phyloP scores from a whole-genome alignment of 208 protist genomes.

The Crithidia expoeki region DNA sequence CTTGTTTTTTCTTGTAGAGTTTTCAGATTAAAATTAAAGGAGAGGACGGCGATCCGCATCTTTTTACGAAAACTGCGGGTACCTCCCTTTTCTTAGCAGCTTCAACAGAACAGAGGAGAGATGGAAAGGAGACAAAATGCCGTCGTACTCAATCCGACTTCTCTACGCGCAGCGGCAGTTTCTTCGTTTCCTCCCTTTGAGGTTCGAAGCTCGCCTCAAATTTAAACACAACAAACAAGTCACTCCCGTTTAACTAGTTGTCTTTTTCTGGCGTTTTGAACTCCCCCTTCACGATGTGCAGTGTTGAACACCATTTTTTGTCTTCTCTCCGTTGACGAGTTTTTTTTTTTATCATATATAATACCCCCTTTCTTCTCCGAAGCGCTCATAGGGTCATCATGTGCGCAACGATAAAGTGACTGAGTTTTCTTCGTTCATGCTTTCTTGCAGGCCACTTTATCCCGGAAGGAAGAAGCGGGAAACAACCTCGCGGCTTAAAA shows the following conservation, averaged over 20 bases:
- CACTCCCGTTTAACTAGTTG: neutral
- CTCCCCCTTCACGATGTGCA: neutral
- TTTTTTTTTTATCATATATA: slow-evolving; percentile 5
- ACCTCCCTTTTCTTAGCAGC: no score
- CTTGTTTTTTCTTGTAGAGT: no score
- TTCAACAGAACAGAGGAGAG: no score
- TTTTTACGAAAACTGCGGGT: no score
- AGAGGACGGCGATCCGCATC: no score
- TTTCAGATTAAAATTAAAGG: no score
- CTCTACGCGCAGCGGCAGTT: no score
- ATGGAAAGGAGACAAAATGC: no score
- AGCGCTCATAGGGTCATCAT: neutral
- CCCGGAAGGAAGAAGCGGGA: neutral
- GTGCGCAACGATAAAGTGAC: neutral
- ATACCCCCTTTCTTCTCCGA: neutral
- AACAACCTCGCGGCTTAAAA: neutral
- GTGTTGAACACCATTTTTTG: neutral
- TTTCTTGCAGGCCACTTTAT: neutral
- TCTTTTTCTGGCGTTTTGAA: neutral
- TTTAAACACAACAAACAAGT: neutral
- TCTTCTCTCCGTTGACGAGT: slow-evolving; percentile 2
- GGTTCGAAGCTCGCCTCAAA: no score
- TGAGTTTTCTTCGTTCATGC: neutral
- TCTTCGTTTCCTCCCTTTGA: no score
- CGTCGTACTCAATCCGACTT: no score